Percentiles rank a stretch among this genome's conserved stretches.
Conservation (phyloP, 257 asterid species). For the Solanum chaucha region DNA sequence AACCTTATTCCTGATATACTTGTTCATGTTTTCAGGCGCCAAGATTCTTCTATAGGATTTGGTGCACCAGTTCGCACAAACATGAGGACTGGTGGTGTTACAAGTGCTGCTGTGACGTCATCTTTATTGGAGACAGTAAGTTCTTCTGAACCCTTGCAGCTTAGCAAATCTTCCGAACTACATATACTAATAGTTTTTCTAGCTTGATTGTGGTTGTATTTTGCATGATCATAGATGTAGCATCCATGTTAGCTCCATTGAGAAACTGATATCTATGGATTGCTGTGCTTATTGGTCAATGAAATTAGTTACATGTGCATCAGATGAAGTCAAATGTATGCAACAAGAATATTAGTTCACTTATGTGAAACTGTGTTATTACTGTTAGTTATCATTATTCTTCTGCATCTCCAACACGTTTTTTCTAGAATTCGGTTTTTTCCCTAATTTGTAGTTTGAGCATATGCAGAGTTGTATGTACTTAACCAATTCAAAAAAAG, state of each 20-base stretch:
- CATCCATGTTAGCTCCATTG: background rate
- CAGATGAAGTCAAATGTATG: background rate
- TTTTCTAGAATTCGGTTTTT: background rate
- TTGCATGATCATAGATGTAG: background rate
- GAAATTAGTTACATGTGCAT: background rate
- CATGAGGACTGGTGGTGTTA: slow-evolving; percentile 75
- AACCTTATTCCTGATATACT: background rate
- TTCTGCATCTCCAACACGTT: background rate
- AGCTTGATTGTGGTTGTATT: background rate
- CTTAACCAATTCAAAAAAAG: background rate
- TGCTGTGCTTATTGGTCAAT: background rate
- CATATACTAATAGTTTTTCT: background rate
- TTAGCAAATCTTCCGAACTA: background rate
- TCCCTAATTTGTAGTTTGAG: background rate
- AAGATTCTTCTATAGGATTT: slow-evolving; percentile 97
- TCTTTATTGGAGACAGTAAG: slow-evolving; percentile 87
- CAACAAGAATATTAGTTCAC: background rate
- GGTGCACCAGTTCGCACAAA: slow-evolving; percentile 96
- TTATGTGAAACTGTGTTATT: background rate
- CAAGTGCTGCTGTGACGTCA: slow-evolving; percentile 79
- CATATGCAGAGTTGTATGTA: background rate
- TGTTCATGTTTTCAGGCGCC: slow-evolving; percentile 58
- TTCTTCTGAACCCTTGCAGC: background rate
- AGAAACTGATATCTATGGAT: background rate
- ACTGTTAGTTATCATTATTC: background rate